Conservation (phyloP, 2,329 filamentous ascomycete genomes). For the Monosporascus sp. region DNA sequence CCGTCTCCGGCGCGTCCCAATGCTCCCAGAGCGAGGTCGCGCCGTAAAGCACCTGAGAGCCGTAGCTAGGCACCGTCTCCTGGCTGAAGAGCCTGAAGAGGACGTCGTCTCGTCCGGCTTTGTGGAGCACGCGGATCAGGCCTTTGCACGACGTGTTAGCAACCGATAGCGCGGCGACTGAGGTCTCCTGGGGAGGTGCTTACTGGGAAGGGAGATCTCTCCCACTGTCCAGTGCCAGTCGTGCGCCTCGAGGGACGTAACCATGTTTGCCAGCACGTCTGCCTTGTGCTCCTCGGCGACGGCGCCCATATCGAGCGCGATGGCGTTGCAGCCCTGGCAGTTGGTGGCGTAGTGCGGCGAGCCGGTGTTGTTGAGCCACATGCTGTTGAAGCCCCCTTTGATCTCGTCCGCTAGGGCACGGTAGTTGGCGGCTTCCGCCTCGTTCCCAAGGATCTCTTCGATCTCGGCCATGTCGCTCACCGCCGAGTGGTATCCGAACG, state of each 20-base stretch:
- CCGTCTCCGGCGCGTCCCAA: conserved; percentile 6
- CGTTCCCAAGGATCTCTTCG: conserved; percentile 4
- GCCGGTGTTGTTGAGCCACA: conserved; percentile 4
- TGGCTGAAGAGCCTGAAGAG: conserved; percentile 5
- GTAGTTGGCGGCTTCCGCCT: conserved; percentile 1
- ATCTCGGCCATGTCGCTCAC: conserved; percentile 5
- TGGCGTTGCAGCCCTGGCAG: conserved; percentile 5
- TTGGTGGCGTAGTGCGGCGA: conserved; percentile 2
- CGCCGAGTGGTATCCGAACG: conserved; percentile 6
- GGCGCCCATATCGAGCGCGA: conserved; percentile 4
- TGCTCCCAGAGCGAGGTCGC: conserved; percentile 10
- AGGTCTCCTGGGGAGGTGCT: not conserved
- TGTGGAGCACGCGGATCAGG: conserved; percentile 3
- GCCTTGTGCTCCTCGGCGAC: not conserved
- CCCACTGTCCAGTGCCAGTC: conserved; percentile 3
- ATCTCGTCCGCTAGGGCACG: not conserved
- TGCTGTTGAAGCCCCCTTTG: not conserved
- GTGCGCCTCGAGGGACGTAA: not conserved
- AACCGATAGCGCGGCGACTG: not conserved
- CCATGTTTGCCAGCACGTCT: conserved; percentile 1
- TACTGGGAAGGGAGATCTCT: conserved; percentile 6
- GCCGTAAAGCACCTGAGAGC: conserved; percentile 1
- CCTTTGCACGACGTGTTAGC: not conserved
- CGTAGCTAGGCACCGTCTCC: conserved; percentile 3
- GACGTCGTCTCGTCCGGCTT: not conserved